Evolutionary conservation across 768 basidiomycete genomes (phyloP), one percentile per base, ranked within the genome.

Genomic region (Naematelia encephala): DNA sequence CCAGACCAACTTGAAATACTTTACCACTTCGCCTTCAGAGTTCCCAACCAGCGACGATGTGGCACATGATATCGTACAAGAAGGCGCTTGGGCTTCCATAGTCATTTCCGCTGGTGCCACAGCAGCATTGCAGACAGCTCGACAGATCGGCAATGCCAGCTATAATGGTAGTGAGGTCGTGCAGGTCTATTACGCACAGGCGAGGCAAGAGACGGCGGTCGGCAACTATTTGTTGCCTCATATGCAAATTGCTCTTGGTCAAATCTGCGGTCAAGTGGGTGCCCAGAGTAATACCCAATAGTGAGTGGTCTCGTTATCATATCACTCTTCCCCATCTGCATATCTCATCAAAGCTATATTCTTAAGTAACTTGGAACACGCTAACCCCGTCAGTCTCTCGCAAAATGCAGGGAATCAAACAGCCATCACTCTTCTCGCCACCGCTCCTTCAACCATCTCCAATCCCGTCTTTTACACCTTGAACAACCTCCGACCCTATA

Each of bases 131-230:
- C 55, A 61, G 1, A 50, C 45, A 1, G 80, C 81, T 12, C 69
- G 81, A 12, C 63, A 67, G 29, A 79, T 61, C 54, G 82, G 82
- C 8, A 69, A 80, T 55, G 23, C 72, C 5, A 54, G 72, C 4
- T 82, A 81, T 59, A 72, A 80, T 56, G 78, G 79, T 0, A 56
- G 56, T 0, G 58, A 57, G 3, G 79, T 78, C 5, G 77, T 81
- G 45, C 66, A 73, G 3, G 75, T 79, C n/a, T 79, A 76, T 57
- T 82, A 81, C 63, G 62, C 76, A n/a, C 80, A 81, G 63, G 81
- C 78, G 12, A 72, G 82, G 14, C 76, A 80, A 46, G 81, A 82
- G 64, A 74, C 76, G 14, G 81, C 81, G 1, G 66, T 76, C 8
- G 77, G 74, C 8, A 80, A 68, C 56, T 81, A 77, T 59, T 64